A percentile compares a stretch with the other conserved stretches of the same genome.
phyloP scores from a whole-genome alignment of 2,329 filamentous ascomycete genomes.

The Fusarium sp. region DNA sequence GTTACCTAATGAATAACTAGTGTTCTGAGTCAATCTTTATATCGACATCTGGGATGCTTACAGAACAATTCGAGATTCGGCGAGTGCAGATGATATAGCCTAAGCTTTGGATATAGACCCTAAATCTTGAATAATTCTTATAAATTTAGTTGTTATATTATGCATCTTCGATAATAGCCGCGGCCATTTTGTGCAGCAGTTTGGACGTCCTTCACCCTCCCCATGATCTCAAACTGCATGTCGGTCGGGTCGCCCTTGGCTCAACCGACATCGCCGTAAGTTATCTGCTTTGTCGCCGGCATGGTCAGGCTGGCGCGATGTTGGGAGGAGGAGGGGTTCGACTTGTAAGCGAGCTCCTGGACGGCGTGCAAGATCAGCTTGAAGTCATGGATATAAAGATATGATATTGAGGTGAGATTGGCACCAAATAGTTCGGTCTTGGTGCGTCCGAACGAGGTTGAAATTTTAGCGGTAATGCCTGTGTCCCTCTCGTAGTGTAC shows the following conservation, averaged over 20 bases:
- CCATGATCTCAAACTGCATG: background rate
- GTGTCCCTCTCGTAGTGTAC: too few species aligned
- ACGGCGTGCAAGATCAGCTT: too few species aligned
- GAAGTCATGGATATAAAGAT: too few species aligned
- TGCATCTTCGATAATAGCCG: too few species aligned
- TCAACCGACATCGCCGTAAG: background rate
- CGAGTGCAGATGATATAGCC: background rate
- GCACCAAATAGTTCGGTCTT: too few species aligned
- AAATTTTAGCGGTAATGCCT: too few species aligned
- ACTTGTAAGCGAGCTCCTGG: too few species aligned
- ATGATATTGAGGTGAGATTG: too few species aligned
- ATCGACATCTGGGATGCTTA: background rate
- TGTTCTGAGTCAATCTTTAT: too few species aligned
- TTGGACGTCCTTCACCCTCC: background rate
- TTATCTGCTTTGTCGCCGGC: background rate
- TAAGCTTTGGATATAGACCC: background rate
- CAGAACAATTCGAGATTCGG: background rate
- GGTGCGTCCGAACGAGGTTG: too few species aligned
- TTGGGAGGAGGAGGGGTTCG: background rate
- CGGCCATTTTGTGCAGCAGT: background rate
- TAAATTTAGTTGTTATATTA: too few species aligned
- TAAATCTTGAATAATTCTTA: too few species aligned
- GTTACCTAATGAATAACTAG: background rate
- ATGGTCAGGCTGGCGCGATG: background rate
- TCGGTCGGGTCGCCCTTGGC: background rate